A percentile compares a stretch with the other conserved stretches of the same genome.
phyloP scores from a whole-genome alignment of 257 asterid species.

The Verbascum thapsus region DNA sequence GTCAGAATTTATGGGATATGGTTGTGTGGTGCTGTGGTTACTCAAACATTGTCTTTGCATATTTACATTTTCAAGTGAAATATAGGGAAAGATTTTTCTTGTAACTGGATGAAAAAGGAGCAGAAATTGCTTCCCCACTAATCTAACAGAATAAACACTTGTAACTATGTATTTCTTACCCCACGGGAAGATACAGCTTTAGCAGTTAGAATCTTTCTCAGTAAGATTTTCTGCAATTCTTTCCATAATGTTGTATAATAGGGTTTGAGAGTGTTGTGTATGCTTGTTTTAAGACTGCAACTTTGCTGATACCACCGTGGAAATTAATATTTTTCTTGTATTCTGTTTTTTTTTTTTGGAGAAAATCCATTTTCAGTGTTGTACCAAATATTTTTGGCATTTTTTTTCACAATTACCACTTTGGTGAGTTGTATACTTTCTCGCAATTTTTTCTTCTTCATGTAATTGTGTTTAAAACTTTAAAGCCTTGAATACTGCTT shows the following conservation, averaged over 20 bases:
- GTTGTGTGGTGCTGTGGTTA: slow-evolving; percentile 10
- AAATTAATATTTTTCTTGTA: too few species aligned
- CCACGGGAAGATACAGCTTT: too few species aligned
- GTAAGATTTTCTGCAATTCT: background rate
- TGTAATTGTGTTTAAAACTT: too few species aligned
- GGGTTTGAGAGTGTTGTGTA: too few species aligned
- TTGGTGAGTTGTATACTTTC: too few species aligned
- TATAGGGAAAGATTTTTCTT: background rate
- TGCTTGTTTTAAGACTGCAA: background rate
- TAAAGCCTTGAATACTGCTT: too few species aligned
- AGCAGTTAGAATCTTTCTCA: background rate
- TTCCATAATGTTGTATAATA: background rate
- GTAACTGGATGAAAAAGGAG: background rate
- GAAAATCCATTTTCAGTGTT: too few species aligned
- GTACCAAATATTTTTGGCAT: too few species aligned
- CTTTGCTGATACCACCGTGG: background rate
- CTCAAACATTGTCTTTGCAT: background rate
- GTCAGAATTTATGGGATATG: slow-evolving; percentile 28
- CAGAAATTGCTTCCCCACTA: slow-evolving; percentile 9
- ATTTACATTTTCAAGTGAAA: slow-evolving; percentile 4
- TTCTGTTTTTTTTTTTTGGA: too few species aligned
- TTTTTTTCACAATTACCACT: too few species aligned
- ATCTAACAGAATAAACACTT: slow-evolving; percentile 4
- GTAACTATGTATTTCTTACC: background rate
- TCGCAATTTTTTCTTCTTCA: too few species aligned